Evolutionary conservation across 1,139 yeast genomes (phyloP).

Genomic region (Candida sanyaensis): DNA sequence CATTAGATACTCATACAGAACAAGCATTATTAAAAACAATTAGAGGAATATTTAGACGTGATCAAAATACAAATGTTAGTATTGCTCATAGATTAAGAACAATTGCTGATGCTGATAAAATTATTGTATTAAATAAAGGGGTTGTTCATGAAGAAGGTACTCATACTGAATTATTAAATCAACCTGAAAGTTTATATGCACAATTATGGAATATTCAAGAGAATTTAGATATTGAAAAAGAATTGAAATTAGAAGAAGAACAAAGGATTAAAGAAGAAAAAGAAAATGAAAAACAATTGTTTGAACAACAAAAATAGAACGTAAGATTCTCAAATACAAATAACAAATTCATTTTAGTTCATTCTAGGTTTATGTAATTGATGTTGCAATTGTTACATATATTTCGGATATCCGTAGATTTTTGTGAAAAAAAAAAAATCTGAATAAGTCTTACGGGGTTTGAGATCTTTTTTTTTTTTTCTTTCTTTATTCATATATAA

Average conservation of each 20-base stretch:
- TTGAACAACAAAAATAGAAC: conserved; percentile 3
- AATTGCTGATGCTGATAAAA: conserved; percentile 91
- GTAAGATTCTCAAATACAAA: too few species aligned
- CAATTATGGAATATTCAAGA: conserved; percentile 94
- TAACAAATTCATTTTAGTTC: too few species aligned
- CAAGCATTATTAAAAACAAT: conserved; percentile 78
- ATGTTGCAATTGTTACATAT: too few species aligned
- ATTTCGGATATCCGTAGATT: too few species aligned
- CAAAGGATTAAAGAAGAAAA: conserved; percentile 17
- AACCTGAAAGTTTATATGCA: conserved; percentile 62
- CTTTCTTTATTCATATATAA: too few species aligned
- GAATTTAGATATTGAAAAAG: conserved; percentile 53
- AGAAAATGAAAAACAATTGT: conserved; percentile 11
- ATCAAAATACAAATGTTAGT: conserved; percentile 73
- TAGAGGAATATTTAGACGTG: conserved; percentile 56
- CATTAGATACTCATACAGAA: conserved; percentile 95
- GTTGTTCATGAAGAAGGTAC: conserved; percentile 84
- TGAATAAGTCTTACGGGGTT: too few species aligned
- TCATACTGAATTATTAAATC: conserved; percentile 60
- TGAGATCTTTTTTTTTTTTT: too few species aligned
- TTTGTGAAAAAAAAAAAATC: too few species aligned
- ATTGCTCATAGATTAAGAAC: conserved; percentile 95
- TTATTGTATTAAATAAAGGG: conserved; percentile 83
- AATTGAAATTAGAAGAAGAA: conserved; percentile 21
- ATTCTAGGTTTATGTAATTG: too few species aligned